phyloP scores from a whole-genome alignment of 164 flowering plant genomes.

The Nymphaea thermarum region DNA sequence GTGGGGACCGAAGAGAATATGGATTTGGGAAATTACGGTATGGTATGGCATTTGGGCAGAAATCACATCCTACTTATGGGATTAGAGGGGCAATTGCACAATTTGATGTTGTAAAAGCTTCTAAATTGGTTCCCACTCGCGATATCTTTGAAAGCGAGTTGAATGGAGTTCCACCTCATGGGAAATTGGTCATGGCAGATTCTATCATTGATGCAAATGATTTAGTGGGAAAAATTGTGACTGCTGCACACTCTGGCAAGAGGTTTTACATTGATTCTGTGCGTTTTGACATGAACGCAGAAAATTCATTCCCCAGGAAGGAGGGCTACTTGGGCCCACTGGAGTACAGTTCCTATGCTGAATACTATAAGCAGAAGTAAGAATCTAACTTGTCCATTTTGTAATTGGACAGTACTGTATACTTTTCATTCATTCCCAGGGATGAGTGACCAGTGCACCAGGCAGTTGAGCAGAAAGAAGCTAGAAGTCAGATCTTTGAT shows the following conservation, averaged over 20 bases:
- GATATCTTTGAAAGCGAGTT: constrained; percentile 18
- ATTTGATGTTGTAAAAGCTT: constrained; percentile 88
- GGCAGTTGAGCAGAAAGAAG: constrained; percentile 38
- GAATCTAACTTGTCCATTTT: constrained; percentile 4
- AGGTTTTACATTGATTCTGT: constrained; percentile 93
- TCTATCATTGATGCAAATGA: constrained; percentile 35
- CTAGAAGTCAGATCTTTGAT: constrained; percentile 17
- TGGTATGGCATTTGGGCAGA: constrained; percentile 85
- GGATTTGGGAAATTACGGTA: constrained; percentile 92
- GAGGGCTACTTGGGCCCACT: constrained; percentile 97
- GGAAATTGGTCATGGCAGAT: constrained; percentile 74
- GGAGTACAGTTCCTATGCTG: constrained; percentile 96
- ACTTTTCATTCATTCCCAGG: constrained; percentile 11
- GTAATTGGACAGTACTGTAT: neutral
- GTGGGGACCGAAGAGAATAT: constrained; percentile 77
- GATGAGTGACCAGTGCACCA: constrained; percentile 34
- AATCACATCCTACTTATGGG: constrained; percentile 93
- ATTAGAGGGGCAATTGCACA: constrained; percentile 96
- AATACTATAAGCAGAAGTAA: constrained; percentile 92
- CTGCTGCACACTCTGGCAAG: constrained; percentile 99
- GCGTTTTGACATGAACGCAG: constrained; percentile 83
- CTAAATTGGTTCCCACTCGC: constrained; percentile 67
- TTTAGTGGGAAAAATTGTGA: constrained; percentile 79
- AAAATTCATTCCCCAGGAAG: constrained; percentile 92
- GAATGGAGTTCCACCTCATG: constrained; percentile 21